phyloP scores from a whole-genome alignment of 768 basidiomycete species.

The Pulveroboletus frians region DNA sequence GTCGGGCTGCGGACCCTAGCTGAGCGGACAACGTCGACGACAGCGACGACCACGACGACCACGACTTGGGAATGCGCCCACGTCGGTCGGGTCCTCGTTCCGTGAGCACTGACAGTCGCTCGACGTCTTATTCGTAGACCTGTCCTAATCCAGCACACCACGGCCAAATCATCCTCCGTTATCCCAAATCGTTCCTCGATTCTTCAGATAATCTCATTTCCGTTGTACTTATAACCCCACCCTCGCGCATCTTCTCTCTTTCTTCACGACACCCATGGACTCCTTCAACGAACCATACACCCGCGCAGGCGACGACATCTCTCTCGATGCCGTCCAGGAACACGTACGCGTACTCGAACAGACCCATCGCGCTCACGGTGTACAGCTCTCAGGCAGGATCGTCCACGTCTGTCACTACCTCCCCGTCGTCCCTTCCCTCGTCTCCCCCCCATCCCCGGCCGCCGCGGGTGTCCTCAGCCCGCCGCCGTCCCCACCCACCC shows the following conservation, averaged over 20 bases:
- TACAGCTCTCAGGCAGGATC: slow-evolving; percentile 79
- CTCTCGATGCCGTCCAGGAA: slow-evolving; percentile 66
- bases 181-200: slow-evolving; percentile 24
- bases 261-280: slow-evolving; percentile 45
- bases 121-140: background rate
- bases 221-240: slow-evolving; percentile 17
- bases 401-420: slow-evolving; percentile 91
- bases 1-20: background rate
- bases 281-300: slow-evolving; percentile 71
- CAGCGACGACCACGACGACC: slow-evolving; percentile 1
- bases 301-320: slow-evolving; percentile 57
- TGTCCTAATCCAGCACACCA: slow-evolving; percentile 26
- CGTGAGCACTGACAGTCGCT: background rate
- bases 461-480: slow-evolving; percentile 58
- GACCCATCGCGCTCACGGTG: slow-evolving; percentile 62
- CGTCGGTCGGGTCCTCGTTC: background rate
- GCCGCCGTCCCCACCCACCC: slow-evolving; percentile 71
- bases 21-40: background rate
- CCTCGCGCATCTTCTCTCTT: background rate
- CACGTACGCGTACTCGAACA: slow-evolving; percentile 70
- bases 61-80: background rate
- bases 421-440: slow-evolving; percentile 66
- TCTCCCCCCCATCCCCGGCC: slow-evolving; percentile 30
- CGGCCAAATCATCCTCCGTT: slow-evolving; percentile 17
- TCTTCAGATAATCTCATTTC: slow-evolving; percentile 26